Percentiles rank a stretch among this genome's conserved stretches.
These are phyloP conservation scores for Glycine latifolia DNA, from an alignment of 306 rosid species.

Conservation along the genomic window DNA sequence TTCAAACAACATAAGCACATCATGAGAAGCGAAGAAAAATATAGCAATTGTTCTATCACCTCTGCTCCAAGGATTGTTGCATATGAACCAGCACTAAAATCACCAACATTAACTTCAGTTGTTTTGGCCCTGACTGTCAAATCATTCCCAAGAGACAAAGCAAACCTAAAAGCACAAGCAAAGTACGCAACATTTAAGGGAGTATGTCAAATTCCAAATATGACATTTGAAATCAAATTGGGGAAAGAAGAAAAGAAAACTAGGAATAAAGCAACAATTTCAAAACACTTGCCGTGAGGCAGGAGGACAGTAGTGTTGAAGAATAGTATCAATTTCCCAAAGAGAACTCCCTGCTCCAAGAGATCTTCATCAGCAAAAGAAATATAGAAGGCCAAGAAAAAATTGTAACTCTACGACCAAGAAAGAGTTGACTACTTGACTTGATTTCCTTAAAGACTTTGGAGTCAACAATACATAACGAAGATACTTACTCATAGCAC, in stretches of 20 bases:
- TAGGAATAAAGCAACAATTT: background rate
- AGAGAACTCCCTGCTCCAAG: slow-evolving; percentile 87
- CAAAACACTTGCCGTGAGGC: slow-evolving; percentile 73
- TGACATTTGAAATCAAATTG: background rate
- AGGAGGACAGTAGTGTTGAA: slow-evolving; percentile 91
- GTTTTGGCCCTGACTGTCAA: slow-evolving; percentile 90
- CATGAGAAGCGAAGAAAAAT: slow-evolving; percentile 2
- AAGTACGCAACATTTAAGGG: slow-evolving; percentile 10
- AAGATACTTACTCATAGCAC: slow-evolving; percentile 79
- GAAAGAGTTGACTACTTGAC: slow-evolving; percentile 3
- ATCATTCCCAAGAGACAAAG: slow-evolving; percentile 88
- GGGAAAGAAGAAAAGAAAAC: slow-evolving; percentile 15
- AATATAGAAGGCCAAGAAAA: background rate
- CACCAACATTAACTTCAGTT: slow-evolving; percentile 72
- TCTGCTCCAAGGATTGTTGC: slow-evolving; percentile 90
- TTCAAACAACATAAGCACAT: slow-evolving; percentile 23
- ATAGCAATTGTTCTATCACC: slow-evolving; percentile 53
- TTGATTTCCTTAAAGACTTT: background rate
- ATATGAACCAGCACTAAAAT: slow-evolving; percentile 85
- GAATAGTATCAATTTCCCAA: slow-evolving; percentile 89
- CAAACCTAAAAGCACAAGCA: slow-evolving; percentile 61
- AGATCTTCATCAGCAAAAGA: slow-evolving; percentile 46
- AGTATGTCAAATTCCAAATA: slow-evolving; percentile 17
- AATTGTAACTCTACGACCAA: slow-evolving; percentile 18
- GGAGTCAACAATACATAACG: slow-evolving; percentile 10